Conservation (phyloP, 2,329 filamentous ascomycete species). For the Colletotrichum gigasporum region DNA sequence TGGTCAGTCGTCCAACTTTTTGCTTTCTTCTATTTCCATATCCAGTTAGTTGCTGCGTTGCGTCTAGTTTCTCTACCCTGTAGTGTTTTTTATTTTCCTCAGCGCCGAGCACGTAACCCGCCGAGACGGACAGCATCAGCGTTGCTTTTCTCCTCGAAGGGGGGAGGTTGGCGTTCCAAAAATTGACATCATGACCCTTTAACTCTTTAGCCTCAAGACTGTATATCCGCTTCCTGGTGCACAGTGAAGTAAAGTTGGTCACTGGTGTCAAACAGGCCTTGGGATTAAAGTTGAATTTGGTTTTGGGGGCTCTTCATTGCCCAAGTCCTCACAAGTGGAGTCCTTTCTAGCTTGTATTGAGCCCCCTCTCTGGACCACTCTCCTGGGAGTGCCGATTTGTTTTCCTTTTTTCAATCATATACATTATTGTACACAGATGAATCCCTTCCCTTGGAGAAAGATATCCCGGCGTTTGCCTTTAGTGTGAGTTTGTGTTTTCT, state of each 20-base stretch:
- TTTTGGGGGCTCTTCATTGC: not conserved
- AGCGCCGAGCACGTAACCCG: slow-evolving; percentile 4
- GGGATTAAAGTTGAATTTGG: not conserved
- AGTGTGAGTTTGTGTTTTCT: not conserved
- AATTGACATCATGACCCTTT: slow-evolving; percentile 6
- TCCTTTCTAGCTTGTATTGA: not conserved
- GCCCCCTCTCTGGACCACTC: not conserved
- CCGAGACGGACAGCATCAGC: slow-evolving; percentile 30
- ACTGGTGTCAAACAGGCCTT: not conserved
- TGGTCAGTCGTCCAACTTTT: no score
- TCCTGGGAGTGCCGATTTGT: not conserved
- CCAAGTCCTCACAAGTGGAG: not conserved
- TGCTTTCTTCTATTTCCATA: not conserved
- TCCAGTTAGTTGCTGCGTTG: not conserved
- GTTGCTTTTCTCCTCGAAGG: slow-evolving; percentile 19
- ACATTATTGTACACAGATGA: not conserved
- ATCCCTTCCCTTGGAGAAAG: not conserved
- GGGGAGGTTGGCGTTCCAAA: slow-evolving; percentile 16
- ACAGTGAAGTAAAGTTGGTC: no score
- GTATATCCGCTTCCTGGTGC: not conserved
- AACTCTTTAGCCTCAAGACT: not conserved
- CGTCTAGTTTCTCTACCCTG: not conserved
- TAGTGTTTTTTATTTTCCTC: not conserved
- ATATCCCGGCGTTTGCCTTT: not conserved
- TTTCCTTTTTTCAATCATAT: not conserved